Evolutionary conservation across 2,329 filamentous ascomycete species (phyloP).

Genomic region (Sporothrix schenckii): DNA sequence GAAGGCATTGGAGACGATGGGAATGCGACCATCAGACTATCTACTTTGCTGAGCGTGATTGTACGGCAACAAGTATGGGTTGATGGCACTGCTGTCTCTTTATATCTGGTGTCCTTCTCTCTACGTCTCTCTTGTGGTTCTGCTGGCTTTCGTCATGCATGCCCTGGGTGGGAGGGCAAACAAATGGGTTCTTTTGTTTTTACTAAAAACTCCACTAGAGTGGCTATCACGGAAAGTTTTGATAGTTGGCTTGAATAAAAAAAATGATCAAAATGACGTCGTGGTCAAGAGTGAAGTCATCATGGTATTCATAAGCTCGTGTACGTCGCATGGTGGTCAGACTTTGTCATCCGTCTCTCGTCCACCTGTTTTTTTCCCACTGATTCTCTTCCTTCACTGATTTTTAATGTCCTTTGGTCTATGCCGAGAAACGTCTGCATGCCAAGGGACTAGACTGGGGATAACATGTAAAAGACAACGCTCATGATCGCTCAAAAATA

Average conservation of each 20-base stretch:
- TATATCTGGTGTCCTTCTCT: not conserved
- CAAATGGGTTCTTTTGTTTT: slow-evolving; percentile 26
- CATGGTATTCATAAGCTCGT: not conserved
- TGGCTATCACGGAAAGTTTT: slow-evolving; percentile 26
- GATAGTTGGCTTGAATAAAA: slow-evolving; percentile 31
- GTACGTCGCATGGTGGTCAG: not conserved
- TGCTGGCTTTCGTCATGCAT: slow-evolving; percentile 20
- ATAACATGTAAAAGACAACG: not conserved
- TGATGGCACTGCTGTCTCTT: not conserved
- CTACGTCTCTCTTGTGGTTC: not conserved
- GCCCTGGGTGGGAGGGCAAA: slow-evolving; percentile 23
- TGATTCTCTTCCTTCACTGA: not conserved
- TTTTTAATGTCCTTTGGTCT: not conserved
- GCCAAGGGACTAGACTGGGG: slow-evolving; percentile 25
- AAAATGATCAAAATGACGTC: slow-evolving; percentile 28
- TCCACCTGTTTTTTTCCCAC: not conserved
- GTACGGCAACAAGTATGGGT: slow-evolving; percentile 3
- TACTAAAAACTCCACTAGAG: slow-evolving; percentile 16
- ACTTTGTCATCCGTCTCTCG: not conserved
- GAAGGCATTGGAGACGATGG: not conserved
- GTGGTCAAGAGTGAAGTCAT: slow-evolving; percentile 3
- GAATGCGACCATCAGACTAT: not conserved
- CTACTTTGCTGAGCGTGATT: not conserved
- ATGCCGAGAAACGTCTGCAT: slow-evolving; percentile 15
- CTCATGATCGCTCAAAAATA: not conserved